Conservation (phyloP, 257 asterid genomes). For the Nemophila menziesii region DNA sequence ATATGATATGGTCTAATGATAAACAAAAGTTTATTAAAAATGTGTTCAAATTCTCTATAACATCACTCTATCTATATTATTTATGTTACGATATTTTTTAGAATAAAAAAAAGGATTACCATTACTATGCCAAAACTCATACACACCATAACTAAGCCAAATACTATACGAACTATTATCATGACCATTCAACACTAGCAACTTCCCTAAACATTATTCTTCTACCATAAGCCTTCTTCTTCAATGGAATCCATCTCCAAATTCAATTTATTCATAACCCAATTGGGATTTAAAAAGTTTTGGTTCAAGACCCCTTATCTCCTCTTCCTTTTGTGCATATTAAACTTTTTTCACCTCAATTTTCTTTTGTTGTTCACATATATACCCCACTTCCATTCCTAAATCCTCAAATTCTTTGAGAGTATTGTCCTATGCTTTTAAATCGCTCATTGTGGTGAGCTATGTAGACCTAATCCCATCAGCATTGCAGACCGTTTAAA, state of each 20-base stretch:
- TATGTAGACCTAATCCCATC: slow-evolving; percentile 38
- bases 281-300: slow-evolving; percentile 17
- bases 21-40: too few species aligned
- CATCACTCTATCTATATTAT: too few species aligned
- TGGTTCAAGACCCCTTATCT: slow-evolving; percentile 17
- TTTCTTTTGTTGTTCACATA: slow-evolving; percentile 19
- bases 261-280: slow-evolving; percentile 14
- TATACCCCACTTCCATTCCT: slow-evolving; percentile 56
- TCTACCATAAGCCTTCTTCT: slow-evolving; percentile 17
- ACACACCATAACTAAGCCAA: background rate
- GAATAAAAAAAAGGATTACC: too few species aligned
- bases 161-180: too few species aligned
- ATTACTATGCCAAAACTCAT: background rate
- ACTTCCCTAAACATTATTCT: slow-evolving; percentile 18
- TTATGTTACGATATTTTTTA: too few species aligned
- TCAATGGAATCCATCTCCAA: slow-evolving; percentile 26
- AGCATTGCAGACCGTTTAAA: slow-evolving; percentile 35
- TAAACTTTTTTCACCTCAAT: slow-evolving; percentile 21
- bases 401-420: slow-evolving; percentile 44
- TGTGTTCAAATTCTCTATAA: too few species aligned
- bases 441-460: slow-evolving; percentile 19
- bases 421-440: slow-evolving; percentile 44
- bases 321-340: slow-evolving; percentile 19
- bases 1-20: too few species aligned
- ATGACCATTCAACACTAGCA: slow-evolving; percentile 49